Conservation (phyloP, 306 rosid species). For the Vigna mungo region DNA sequence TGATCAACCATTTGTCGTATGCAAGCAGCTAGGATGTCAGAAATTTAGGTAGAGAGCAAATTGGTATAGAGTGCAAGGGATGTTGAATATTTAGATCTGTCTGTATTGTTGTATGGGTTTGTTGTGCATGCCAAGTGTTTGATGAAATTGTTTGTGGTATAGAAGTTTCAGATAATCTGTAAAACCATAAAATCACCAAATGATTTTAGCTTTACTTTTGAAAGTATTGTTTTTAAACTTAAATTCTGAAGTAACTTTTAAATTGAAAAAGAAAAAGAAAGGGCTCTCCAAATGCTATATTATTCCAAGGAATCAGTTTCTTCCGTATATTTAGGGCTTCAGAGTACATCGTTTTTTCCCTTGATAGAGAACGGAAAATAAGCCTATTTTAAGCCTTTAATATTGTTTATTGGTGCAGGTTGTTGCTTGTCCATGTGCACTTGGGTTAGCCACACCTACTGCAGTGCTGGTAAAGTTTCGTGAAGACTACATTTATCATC, state of each 20-base stretch:
- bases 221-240: background rate
- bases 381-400: conserved; percentile 36
- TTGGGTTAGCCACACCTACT: conserved; percentile 98
- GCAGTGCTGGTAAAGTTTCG: conserved; percentile 87
- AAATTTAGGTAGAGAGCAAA: background rate
- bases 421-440: conserved; percentile 99
- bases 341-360: background rate
- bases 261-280: background rate
- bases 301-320: background rate
- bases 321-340: too few relatives aligned
- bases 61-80: background rate
- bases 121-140: background rate
- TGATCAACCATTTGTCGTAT: background rate
- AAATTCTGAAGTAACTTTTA: conserved; percentile 1
- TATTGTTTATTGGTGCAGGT: conserved; percentile 64
- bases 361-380: conserved; percentile 4
- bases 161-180: conserved; percentile 3
- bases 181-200: background rate
- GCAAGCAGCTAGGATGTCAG: background rate
- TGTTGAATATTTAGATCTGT: background rate
- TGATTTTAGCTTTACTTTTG: background rate
- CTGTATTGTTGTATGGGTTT: background rate
- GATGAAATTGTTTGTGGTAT: background rate
- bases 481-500: conserved; percentile 25
- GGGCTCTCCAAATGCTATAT: background rate